Conservation (phyloP, 2,329 filamentous ascomycete genomes). For the Fusarium coicis region DNA sequence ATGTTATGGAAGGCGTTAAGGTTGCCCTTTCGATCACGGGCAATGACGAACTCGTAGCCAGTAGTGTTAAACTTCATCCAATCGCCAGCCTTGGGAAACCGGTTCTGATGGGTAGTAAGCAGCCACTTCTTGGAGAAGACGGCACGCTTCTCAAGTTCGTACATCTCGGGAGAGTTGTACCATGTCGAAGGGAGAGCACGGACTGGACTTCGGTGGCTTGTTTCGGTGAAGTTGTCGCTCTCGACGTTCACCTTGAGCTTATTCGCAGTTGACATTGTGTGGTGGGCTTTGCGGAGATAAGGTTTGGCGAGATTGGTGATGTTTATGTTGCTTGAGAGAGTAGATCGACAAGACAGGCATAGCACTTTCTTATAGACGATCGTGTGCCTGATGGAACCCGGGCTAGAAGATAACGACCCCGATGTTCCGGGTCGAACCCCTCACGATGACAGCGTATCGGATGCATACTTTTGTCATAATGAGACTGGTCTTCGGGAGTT, state of each 20-base stretch:
- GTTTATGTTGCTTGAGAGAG: background rate
- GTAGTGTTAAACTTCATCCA: constrained; percentile 66
- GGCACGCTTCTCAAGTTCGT: constrained; percentile 64
- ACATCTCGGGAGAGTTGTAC: constrained; percentile 63
- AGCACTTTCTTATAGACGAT: constrained; percentile 4
- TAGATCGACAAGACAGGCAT: background rate
- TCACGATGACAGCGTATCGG: background rate
- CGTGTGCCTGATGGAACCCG: background rate
- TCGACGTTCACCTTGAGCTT: constrained; percentile 21
- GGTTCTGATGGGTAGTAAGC: constrained; percentile 62
- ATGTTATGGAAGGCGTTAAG: constrained; percentile 71
- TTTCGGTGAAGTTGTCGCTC: constrained; percentile 25
- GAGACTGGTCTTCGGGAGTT: background rate
- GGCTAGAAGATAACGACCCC: background rate
- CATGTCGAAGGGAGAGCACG: constrained; percentile 60
- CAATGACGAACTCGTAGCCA: constrained; percentile 65
- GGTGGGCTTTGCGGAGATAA: background rate
- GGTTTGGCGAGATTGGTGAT: background rate
- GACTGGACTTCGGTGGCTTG: constrained; percentile 13
- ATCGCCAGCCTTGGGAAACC: constrained; percentile 63
- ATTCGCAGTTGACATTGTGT: background rate
- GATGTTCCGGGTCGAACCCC: background rate
- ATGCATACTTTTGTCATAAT: background rate
- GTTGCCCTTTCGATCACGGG: constrained; percentile 50
- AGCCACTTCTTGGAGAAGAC: constrained; percentile 68